Percentiles rank a stretch among this genome's conserved stretches.
Conservation (phyloP, 176 grass and related monocot genomes). For the Zea mays region Zm-B73-REFERENCE-NAM-5.0 NC_050102.1:149575501-149576000, state of each 20-base stretch:
- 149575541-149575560: conserved; percentile 10
- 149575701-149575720: neutral
- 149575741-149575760: neutral
- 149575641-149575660: conserved; percentile 25
- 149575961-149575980: too few species aligned
- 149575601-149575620: conserved; percentile 19
- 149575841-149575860: neutral
- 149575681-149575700: neutral
- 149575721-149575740: neutral
- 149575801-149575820: neutral
- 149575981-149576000: too few species aligned
- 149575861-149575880: too few species aligned
- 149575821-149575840: neutral
- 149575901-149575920: too few species aligned
- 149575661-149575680: neutral
- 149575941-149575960: too few species aligned
- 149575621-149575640: neutral
- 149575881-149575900: too few species aligned
- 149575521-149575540: conserved; percentile 33
- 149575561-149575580: conserved; percentile 38
- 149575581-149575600: neutral
- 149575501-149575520: conserved; percentile 34
- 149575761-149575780: neutral
- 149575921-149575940: too few species aligned
- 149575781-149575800: neutral